Evolutionary conservation across 345 rosid genomes (phyloP).

Genomic region (Arabidopsis arenosa): DNA sequence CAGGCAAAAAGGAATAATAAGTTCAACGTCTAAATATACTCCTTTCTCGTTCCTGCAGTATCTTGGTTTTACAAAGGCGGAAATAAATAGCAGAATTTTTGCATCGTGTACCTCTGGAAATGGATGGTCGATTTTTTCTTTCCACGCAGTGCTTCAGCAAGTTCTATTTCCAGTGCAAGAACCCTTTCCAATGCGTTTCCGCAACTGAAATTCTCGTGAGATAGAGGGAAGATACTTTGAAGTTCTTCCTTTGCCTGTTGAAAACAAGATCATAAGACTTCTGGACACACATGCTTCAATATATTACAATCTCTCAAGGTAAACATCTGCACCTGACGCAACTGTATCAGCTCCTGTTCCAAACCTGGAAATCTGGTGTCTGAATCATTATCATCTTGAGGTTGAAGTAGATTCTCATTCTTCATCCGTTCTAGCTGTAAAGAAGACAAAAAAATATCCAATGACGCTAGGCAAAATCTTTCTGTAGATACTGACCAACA

Average conservation of each 20-base stretch:
- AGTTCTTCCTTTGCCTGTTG: slow-evolving; percentile 87
- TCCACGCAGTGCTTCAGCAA: slow-evolving; percentile 80
- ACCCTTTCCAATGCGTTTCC: slow-evolving; percentile 87
- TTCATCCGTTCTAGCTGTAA: slow-evolving; percentile 94
- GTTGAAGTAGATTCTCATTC: slow-evolving; percentile 74
- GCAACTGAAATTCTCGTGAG: slow-evolving; percentile 57
- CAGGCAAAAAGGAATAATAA: slow-evolving; percentile 17
- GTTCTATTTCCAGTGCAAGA: slow-evolving; percentile 91
- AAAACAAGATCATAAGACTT: slow-evolving; percentile 31
- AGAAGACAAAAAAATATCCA: slow-evolving; percentile 22
- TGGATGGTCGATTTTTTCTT: slow-evolving; percentile 70
- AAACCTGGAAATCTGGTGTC: slow-evolving; percentile 67
- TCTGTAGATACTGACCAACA: background rate
- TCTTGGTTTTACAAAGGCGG: slow-evolving; percentile 12
- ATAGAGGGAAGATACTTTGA: slow-evolving; percentile 70
- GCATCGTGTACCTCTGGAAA: slow-evolving; percentile 71
- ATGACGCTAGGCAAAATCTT: background rate
- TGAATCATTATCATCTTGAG: slow-evolving; percentile 54
- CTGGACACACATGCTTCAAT: slow-evolving; percentile 29
- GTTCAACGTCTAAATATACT: slow-evolving; percentile 5
- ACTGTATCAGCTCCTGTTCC: slow-evolving; percentile 65
- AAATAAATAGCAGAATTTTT: background rate
- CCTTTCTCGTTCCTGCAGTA: slow-evolving; percentile 20
- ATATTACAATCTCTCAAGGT: slow-evolving; percentile 16
- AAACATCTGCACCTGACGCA: slow-evolving; percentile 64